Percentiles rank a stretch among this genome's conserved stretches.
Conservation (phyloP, 192 early-diverging fungal genomes). For the Paraglomus occultum region DNA sequence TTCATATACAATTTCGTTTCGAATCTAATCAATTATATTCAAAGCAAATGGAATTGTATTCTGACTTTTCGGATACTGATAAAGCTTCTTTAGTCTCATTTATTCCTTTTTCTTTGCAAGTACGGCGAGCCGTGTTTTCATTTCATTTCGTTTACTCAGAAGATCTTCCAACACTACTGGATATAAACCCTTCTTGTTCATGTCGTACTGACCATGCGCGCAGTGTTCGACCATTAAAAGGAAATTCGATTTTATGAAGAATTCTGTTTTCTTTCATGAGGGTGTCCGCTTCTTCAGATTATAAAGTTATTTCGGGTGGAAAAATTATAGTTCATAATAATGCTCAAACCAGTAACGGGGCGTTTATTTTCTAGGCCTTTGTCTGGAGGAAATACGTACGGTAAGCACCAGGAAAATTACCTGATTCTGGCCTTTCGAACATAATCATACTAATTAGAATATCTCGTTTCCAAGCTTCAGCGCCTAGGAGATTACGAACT, state of each 20-base stretch:
- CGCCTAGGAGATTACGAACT: slow-evolving; percentile 18
- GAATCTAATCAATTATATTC: slow-evolving; percentile 2
- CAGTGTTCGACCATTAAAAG: neutral
- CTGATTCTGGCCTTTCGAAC: neutral
- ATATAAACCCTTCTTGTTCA: neutral
- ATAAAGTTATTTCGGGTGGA: neutral
- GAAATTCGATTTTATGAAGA: slow-evolving; percentile 6
- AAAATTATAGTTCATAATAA: neutral
- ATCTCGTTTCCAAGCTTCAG: neutral
- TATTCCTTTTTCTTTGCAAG: slow-evolving; percentile 16
- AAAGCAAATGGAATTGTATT: neutral
- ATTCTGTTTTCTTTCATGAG: slow-evolving; percentile 10
- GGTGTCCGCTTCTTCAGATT: neutral
- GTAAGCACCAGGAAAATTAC: neutral
- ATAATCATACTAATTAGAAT: slow-evolving; percentile 2
- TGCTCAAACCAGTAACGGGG: neutral
- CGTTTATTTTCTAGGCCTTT: neutral
- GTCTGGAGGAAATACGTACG: neutral
- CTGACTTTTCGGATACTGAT: no score
- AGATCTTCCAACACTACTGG: neutral
- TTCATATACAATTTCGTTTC: slow-evolving; percentile 4
- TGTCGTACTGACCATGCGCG: neutral
- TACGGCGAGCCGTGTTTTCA: neutral
- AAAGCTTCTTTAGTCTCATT: neutral
- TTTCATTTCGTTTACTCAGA: neutral